Evolutionary conservation across 768 basidiomycete species (phyloP).

Genomic region (Omphalotus guepiniiformis): DNA sequence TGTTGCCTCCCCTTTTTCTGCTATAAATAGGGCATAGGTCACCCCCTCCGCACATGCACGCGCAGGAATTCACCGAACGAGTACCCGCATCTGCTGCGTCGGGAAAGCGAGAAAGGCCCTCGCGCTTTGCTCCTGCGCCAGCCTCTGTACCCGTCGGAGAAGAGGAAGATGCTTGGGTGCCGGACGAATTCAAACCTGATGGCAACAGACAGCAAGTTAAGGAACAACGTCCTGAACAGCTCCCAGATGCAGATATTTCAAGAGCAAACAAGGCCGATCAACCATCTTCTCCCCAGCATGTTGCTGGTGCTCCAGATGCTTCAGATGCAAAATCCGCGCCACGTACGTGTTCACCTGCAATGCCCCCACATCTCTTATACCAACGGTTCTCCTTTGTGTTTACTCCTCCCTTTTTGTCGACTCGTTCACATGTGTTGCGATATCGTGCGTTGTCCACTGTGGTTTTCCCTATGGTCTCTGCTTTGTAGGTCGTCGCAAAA

Average conservation of each 20-base stretch:
- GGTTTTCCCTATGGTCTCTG: constrained; percentile 8
- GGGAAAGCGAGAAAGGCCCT: neutral
- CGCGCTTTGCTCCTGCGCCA: constrained; percentile 5
- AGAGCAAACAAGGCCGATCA: neutral
- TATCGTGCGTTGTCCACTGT: neutral
- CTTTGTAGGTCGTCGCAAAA: constrained; percentile 32
- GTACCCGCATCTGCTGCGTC: constrained; percentile 10
- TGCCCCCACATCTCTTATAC: neutral
- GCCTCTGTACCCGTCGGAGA: neutral
- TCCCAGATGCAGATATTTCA: neutral
- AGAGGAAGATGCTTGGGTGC: constrained; percentile 7
- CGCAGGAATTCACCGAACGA: constrained; percentile 23
- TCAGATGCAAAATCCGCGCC: neutral
- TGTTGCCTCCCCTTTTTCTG: constrained; percentile 30
- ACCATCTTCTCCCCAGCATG: neutral
- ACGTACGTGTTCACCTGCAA: neutral
- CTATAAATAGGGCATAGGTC: constrained; percentile 43
- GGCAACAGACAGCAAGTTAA: neutral
- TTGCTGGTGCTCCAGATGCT: neutral
- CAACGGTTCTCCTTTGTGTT: neutral
- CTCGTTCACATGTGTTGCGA: too few species aligned
- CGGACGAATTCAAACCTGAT: constrained; percentile 6
- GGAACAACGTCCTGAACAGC: neutral
- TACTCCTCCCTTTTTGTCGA: too few species aligned
- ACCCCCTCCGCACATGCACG: constrained; percentile 32